Percentiles rank a stretch among this genome's conserved stretches.
Conservation (phyloP, 331 rosid species). For the Quercus tomentella region DNA sequence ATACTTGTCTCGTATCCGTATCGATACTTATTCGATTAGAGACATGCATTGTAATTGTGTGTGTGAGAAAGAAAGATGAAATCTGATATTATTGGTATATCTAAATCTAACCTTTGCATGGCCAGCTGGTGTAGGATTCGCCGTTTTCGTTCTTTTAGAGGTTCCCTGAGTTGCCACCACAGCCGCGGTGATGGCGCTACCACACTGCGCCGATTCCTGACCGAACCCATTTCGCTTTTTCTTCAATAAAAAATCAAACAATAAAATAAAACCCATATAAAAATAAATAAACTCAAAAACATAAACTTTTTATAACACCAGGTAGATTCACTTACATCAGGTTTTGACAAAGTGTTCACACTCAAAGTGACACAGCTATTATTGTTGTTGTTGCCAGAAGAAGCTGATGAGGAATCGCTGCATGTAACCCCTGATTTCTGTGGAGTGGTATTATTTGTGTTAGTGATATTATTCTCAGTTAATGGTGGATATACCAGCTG, state of each 20-base stretch:
- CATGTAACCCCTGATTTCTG: slow-evolving; percentile 62
- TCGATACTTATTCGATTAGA: not conserved
- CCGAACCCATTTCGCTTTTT: slow-evolving; percentile 52
- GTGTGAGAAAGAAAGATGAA: slow-evolving; percentile 17
- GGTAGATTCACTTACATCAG: slow-evolving; percentile 27
- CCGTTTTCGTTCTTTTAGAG: slow-evolving; percentile 50
- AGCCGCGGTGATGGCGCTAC: not conserved
- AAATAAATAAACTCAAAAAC: no score
- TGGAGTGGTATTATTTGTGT: slow-evolving; percentile 23
- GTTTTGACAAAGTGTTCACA: slow-evolving; percentile 26
- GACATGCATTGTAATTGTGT: not conserved
- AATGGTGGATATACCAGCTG: not conserved
- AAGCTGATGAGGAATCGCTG: slow-evolving; percentile 52
- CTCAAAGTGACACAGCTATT: not conserved
- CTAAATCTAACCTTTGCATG: slow-evolving; percentile 60
- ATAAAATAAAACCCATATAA: not conserved
- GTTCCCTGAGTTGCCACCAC: slow-evolving; percentile 29
- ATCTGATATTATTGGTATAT: not conserved
- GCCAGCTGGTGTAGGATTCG: slow-evolving; percentile 30
- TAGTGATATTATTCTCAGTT: not conserved
- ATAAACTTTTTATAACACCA: not conserved
- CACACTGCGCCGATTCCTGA: slow-evolving; percentile 22
- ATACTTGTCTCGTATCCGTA: not conserved
- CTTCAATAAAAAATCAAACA: slow-evolving; percentile 24
- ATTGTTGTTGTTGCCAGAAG: slow-evolving; percentile 42